Evolutionary conservation across 176 grass and related monocot genomes (phyloP).

Genomic region (Saccharum officinarum): DNA sequence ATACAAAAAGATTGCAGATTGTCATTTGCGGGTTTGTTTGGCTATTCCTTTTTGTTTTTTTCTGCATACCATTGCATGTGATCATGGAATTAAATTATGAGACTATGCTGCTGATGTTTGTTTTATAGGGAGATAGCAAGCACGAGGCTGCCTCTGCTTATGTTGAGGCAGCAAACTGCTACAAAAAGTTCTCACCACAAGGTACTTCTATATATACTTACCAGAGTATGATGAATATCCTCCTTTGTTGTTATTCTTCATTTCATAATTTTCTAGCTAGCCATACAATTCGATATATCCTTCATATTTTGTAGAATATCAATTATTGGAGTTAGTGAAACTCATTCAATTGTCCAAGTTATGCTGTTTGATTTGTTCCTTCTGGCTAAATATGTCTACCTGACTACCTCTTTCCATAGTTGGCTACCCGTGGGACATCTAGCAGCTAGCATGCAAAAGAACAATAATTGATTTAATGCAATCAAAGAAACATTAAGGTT

Average conservation of each 20-base stretch:
- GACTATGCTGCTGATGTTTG: background rate
- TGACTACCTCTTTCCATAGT: background rate
- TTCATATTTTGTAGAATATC: background rate
- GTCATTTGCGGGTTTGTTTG: slow-evolving; percentile 16
- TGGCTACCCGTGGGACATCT: background rate
- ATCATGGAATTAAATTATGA: background rate
- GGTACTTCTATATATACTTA: slow-evolving; percentile 31
- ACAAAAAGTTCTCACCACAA: slow-evolving; percentile 76
- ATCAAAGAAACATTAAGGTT: background rate
- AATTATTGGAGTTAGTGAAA: background rate
- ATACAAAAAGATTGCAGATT: slow-evolving; percentile 19
- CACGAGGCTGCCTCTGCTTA: slow-evolving; percentile 79
- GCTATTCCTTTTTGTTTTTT: background rate
- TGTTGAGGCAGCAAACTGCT: slow-evolving; percentile 85
- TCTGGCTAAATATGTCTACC: background rate
- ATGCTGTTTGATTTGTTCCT: slow-evolving; percentile 2
- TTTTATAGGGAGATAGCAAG: slow-evolving; percentile 65
- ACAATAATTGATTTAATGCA: background rate
- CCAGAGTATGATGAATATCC: background rate
- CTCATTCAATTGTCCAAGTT: background rate
- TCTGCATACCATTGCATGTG: background rate
- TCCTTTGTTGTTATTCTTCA: background rate
- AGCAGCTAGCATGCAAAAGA: background rate
- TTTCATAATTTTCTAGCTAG: background rate
- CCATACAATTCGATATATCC: background rate